Conservation (phyloP, 352 stramenopile species). For the Globisporangium yorkense region DNA sequence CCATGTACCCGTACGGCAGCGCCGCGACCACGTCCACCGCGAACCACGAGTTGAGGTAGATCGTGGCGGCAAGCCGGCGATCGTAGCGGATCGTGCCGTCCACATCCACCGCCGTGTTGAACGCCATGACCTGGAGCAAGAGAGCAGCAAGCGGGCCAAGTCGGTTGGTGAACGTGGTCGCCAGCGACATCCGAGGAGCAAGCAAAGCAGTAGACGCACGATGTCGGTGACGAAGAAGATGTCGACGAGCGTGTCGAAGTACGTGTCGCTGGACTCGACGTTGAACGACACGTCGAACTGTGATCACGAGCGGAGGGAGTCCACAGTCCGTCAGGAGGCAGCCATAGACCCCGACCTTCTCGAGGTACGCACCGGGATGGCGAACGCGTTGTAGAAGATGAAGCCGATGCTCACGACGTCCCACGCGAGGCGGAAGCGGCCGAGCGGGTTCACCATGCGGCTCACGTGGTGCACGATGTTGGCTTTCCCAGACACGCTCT, state of each 20-base stretch:
- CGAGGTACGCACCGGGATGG: constrained; percentile 38
- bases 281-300: constrained; percentile 69
- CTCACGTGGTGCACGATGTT: constrained; percentile 19
- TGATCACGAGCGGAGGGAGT: background rate
- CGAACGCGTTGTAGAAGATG: constrained; percentile 73
- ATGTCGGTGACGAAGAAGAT: constrained; percentile 63
- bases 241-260: constrained; percentile 49
- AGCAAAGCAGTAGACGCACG: constrained; percentile 18
- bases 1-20: constrained; percentile 35
- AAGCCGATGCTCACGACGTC: constrained; percentile 63
- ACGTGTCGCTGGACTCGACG: constrained; percentile 17
- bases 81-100: constrained; percentile 46
- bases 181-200: background rate
- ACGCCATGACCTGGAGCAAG: constrained; percentile 29
- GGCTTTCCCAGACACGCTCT: constrained; percentile 24
- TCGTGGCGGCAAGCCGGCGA: constrained; percentile 22
- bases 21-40: constrained; percentile 38
- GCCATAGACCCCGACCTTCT: background rate
- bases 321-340: too few species aligned
- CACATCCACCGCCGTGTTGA: constrained; percentile 50
- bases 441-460: constrained; percentile 54
- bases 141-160: background rate
- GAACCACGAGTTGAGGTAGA: constrained; percentile 50
- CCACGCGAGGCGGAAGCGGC: constrained; percentile 51
- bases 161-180: background rate